Evolutionary conservation across 495 filamentous ascomycete genomes (phyloP).

Genomic region (Penicillium bovifimosum): DNA sequence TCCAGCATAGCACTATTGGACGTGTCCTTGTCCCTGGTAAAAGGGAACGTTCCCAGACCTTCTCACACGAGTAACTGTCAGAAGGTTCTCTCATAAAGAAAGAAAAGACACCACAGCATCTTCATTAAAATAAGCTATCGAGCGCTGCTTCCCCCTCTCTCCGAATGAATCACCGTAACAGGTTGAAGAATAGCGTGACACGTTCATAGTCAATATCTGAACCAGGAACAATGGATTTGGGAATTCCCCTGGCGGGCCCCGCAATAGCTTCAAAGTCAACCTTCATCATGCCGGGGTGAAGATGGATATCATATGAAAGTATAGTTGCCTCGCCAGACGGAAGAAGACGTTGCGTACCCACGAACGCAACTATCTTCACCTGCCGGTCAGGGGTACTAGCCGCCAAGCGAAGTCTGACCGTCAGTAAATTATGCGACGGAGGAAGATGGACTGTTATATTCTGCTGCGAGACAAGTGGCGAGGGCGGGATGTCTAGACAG

Average conservation of each 20-base stretch:
- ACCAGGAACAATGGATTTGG: constrained; percentile 42
- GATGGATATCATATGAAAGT: constrained; percentile 55
- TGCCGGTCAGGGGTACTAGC: constrained; percentile 51
- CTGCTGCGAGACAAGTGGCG: constrained; percentile 56
- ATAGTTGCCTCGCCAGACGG: constrained; percentile 40
- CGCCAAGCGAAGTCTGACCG: constrained; percentile 57
- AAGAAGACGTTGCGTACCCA: constrained; percentile 42
- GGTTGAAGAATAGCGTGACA: constrained; percentile 55
- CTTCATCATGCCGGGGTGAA: constrained; percentile 58
- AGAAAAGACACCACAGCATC: too few species aligned
- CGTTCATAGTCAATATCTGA: constrained; percentile 64
- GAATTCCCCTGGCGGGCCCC: constrained; percentile 52
- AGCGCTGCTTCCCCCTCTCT: too few species aligned
- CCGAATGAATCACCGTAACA: constrained; percentile 28
- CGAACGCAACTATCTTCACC: constrained; percentile 58
- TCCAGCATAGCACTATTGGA: too few species aligned
- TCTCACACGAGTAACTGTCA: too few species aligned
- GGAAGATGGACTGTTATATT: constrained; percentile 63
- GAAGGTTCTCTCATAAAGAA: too few species aligned
- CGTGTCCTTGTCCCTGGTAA: too few species aligned
- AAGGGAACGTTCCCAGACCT: too few species aligned
- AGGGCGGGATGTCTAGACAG: constrained; percentile 54
- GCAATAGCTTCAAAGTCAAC: constrained; percentile 62
- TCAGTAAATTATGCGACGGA: constrained; percentile 55
- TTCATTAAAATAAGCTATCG: too few species aligned